These are phyloP conservation scores for Musa itinerans DNA, from an alignment of 176 grass and related monocot genomes.

Conservation along the genomic window DNA sequence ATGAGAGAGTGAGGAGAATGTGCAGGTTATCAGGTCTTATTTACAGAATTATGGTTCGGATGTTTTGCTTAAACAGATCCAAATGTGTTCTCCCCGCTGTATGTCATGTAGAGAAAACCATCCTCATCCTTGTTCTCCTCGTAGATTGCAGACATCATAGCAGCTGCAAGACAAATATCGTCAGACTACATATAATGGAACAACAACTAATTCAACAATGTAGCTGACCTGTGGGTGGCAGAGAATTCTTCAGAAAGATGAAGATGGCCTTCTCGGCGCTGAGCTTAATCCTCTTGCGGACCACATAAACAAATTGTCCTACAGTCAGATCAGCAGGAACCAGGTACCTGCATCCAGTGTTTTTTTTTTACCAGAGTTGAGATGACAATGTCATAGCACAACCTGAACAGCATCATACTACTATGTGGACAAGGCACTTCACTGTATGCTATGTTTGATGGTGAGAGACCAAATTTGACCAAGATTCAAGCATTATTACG, in stretches of 20 bases:
- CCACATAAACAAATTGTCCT: constrained; percentile 92
- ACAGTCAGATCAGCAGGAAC: constrained; percentile 93
- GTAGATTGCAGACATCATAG: constrained; percentile 88
- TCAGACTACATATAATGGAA: neutral
- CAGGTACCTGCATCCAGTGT: constrained; percentile 51
- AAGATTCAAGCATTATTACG: no score
- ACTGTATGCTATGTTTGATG: no score
- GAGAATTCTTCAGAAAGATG: constrained; percentile 89
- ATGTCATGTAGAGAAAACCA: constrained; percentile 93
- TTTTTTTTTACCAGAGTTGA: neutral
- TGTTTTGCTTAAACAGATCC: constrained; percentile 13
- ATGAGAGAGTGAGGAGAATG: neutral
- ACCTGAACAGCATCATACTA: no score
- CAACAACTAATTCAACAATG: neutral
- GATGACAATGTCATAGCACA: constrained; percentile 1
- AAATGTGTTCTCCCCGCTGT: constrained; percentile 97
- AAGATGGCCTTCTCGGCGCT: constrained; percentile 95
- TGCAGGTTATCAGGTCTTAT: neutral
- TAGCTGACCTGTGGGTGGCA: constrained; percentile 78
- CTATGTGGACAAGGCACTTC: no score
- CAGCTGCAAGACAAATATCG: constrained; percentile 33
- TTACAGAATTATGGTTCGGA: neutral
- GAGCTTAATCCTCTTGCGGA: constrained; percentile 93
- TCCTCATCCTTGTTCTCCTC: constrained; percentile 96
- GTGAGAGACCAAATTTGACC: no score